Percentiles rank a stretch among this genome's conserved stretches.
Evolutionary conservation across 345 rosid genomes (phyloP).

Genomic region (Eutrema japonicum): DNA sequence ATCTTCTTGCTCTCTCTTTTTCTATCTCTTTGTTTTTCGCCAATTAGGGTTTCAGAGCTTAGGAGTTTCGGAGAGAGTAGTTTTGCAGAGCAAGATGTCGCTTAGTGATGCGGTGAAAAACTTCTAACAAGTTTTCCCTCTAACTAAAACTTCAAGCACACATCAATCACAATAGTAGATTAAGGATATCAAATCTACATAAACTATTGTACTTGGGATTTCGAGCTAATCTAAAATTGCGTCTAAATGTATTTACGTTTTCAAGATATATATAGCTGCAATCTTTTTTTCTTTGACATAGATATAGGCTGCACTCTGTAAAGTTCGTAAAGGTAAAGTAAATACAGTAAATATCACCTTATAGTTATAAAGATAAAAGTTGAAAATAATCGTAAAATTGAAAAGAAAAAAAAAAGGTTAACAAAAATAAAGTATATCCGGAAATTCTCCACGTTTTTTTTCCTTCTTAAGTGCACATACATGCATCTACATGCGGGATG

Average conservation of each 20-base stretch:
- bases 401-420: not conserved
- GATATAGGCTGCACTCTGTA: constrained; percentile 11
- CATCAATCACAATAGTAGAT: no score
- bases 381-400: not conserved
- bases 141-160: no score
- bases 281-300: not conserved
- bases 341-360: not conserved
- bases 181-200: no score
- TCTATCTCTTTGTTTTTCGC: not conserved
- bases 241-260: no score
- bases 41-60: no score
- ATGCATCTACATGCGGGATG: constrained; percentile 30
- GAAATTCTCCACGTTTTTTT: constrained; percentile 16
- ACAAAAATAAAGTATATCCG: not conserved
- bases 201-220: no score
- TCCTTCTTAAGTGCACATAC: constrained; percentile 25
- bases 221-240: no score
- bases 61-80: no score
- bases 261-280: not conserved
- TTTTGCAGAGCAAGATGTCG: no score
- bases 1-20: not conserved
- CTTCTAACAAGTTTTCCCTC: no score
- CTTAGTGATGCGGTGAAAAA: no score
- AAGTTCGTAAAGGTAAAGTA: constrained; percentile 23
- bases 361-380: constrained; percentile 8